Percentiles rank a stretch among this genome's conserved stretches.
These are phyloP conservation scores for Fusarium buharicum DNA, from an alignment of 2,329 filamentous ascomycete genomes.

Conservation along the genomic window DNA sequence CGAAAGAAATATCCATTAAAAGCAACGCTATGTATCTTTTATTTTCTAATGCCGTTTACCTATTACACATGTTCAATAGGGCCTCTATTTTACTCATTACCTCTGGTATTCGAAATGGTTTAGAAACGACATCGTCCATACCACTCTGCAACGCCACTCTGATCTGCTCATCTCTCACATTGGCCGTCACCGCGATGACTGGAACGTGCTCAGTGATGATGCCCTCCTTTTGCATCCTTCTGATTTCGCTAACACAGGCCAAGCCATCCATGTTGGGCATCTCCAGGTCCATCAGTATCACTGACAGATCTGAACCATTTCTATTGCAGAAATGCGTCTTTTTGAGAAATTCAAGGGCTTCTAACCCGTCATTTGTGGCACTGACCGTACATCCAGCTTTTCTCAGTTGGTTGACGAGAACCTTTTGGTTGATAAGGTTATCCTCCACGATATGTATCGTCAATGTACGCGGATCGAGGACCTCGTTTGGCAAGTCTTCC, in stretches of 20 bases:
- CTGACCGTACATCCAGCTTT: conserved; percentile 69
- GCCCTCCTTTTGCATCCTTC: conserved; percentile 52
- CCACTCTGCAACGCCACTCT: conserved; percentile 50
- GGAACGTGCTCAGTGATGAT: conserved; percentile 51
- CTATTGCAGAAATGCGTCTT: conserved; percentile 47
- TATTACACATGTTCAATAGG: conserved; percentile 13
- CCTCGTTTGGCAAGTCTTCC: neutral
- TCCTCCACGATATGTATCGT: conserved; percentile 73
- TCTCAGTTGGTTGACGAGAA: conserved; percentile 70
- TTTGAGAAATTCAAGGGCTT: conserved; percentile 58
- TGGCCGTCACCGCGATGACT: conserved; percentile 60
- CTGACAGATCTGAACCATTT: conserved; percentile 47
- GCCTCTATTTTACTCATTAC: conserved; percentile 65
- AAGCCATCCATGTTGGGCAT: conserved; percentile 63
- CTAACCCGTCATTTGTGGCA: conserved; percentile 70
- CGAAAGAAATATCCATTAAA: neutral
- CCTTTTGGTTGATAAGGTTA: conserved; percentile 75
- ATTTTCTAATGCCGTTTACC: neutral
- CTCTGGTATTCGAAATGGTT: conserved; percentile 65
- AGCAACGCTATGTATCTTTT: neutral
- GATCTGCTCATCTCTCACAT: conserved; percentile 61
- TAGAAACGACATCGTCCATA: conserved; percentile 65
- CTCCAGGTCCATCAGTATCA: conserved; percentile 60
- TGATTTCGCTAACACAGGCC: conserved; percentile 54
- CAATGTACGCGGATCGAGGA: conserved; percentile 48